Base-by-base conservation (phyloP, 2,329 filamentous ascomycete genomes). In the Colletotrichum sp. region DNA sequence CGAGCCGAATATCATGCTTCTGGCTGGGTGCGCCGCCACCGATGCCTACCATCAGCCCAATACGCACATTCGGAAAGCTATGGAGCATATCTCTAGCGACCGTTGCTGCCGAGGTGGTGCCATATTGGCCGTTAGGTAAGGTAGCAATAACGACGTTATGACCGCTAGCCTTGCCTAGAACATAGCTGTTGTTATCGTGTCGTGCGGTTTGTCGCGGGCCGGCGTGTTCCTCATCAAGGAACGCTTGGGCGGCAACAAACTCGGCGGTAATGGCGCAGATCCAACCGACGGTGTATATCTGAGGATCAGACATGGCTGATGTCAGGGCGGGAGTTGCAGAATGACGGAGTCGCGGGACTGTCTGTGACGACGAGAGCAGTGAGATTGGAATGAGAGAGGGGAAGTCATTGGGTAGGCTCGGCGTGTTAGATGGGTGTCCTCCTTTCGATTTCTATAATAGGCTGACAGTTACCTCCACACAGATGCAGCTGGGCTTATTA, bases 101-200 rank as follows among this genome's bases (percentile, higher is more conserved):
- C 18, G 13, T 76, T 2, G 81, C 80, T 0, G 83, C 81, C 16
- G 78, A 76, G 4, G 16, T 70, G 5, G 75, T 80, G 0, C 83
- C 83, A 56, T 83, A 82, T 5, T 79, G 71, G 10, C 77, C 80
- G 10, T 78, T 69, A 0, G 82, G 81, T 9, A 84, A 58, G 3
- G 68, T 75, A 9, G 79, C 78, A 16, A 87, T 81, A 10, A 84
- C 84, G 8, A 86, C 77, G 43, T 86, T 83, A 66, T 86, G 83
- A 16, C 73, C 71, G 1, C 80, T 80, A 2, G 86, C 82, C 0
- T 61, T 69, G 2, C 84, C 85, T 1, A 83, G 76, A 5, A 77
- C 77, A 68, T 86, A 86, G 5, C 7, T 27, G 32, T 80, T 81
- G 62, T 79, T 80, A 30, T 83, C 83, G 15, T 80, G 34, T 3